Percentiles rank a stretch among this genome's conserved stretches.
phyloP scores from a whole-genome alignment of 768 basidiomycete genomes.

The Paxillus ammoniavirescens region DNA sequence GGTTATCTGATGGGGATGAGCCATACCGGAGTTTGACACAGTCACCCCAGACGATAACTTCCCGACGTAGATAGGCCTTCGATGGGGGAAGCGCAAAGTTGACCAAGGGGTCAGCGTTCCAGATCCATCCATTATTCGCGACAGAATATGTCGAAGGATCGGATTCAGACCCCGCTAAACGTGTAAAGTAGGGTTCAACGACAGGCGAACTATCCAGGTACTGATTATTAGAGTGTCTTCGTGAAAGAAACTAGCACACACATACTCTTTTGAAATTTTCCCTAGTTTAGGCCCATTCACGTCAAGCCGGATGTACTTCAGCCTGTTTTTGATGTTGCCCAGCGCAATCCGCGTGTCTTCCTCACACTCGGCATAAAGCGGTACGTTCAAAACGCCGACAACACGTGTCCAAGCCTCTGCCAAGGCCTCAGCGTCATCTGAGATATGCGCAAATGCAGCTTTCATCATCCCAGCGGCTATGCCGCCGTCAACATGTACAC shows the following conservation, averaged over 20 bases:
- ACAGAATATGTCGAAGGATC: constrained; percentile 64
- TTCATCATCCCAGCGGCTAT: constrained; percentile 74
- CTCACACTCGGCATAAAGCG: constrained; percentile 84
- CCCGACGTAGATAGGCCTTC: constrained; percentile 91
- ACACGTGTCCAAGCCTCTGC: constrained; percentile 73
- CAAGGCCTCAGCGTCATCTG: constrained; percentile 48
- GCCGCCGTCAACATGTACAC: constrained; percentile 58
- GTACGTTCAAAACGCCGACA: constrained; percentile 85
- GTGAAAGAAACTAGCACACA: constrained; percentile 9
- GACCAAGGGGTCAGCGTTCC: constrained; percentile 89
- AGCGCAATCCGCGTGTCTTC: constrained; percentile 76
- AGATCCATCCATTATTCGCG: constrained; percentile 99
- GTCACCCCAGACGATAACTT: constrained; percentile 97
- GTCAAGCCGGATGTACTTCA: constrained; percentile 82
- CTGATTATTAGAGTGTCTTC: constrained; percentile 7
- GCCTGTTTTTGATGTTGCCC: constrained; percentile 69
- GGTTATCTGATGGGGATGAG: constrained; percentile 71
- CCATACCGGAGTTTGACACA: constrained; percentile 99
- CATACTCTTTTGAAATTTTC: constrained; percentile 71
- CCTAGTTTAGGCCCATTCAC: constrained; percentile 81
- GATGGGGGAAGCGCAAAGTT: constrained; percentile 94
- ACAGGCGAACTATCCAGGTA: constrained; percentile 62
- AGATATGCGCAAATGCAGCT: constrained; percentile 56
- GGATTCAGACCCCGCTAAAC: constrained; percentile 59
- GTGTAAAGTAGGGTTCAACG: constrained; percentile 91